A percentile compares a stretch with the other conserved stretches of the same genome.
phyloP scores from a whole-genome alignment of 192 early-diverging fungal species.

The Linnemannia elongata region DNA sequence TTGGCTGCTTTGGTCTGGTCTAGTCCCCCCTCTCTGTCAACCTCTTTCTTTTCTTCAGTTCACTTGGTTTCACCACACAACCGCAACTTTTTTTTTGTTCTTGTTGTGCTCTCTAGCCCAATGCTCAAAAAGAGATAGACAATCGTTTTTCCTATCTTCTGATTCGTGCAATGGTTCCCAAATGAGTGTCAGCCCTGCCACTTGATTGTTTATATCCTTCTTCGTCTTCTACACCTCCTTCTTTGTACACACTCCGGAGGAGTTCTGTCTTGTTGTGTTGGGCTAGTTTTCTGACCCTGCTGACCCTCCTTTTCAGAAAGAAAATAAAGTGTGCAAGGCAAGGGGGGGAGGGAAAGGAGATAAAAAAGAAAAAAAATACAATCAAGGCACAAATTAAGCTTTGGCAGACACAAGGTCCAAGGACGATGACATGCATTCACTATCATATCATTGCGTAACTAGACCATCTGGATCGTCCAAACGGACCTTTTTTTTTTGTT shows the following conservation, averaged over 20 bases:
- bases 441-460: background rate
- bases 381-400: conserved; percentile 9
- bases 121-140: background rate
- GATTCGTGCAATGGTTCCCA: background rate
- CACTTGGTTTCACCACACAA: background rate
- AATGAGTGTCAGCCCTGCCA: background rate
- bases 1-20: no score
- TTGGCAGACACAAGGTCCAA: background rate
- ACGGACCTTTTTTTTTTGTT: background rate
- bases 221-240: background rate
- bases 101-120: background rate
- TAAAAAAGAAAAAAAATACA: background rate
- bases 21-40: background rate
- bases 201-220: background rate
- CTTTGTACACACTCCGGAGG: background rate
- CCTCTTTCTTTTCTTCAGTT: background rate
- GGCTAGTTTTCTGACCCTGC: background rate
- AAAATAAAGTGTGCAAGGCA: background rate
- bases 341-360: background rate
- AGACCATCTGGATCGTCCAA: conserved; percentile 8
- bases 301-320: background rate
- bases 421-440: background rate
- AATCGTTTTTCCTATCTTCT: background rate
- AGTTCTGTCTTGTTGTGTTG: background rate
- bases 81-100: background rate